These are phyloP conservation scores for Paragyromitra xinjiangensis DNA, from an alignment of 495 filamentous ascomycete genomes.

Conservation along the genomic window DNA sequence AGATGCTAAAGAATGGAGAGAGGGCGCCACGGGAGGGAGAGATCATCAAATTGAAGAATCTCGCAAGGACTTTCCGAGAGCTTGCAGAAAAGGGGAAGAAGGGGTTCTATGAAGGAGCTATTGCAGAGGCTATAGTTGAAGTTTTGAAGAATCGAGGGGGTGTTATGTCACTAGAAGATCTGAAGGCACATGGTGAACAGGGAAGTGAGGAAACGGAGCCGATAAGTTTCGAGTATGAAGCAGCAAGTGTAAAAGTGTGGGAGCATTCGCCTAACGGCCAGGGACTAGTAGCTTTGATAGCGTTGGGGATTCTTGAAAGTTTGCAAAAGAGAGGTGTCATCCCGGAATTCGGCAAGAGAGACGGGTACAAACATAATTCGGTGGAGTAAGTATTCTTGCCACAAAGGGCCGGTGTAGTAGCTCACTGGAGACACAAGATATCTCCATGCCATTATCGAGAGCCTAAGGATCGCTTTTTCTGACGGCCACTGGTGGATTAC, in stretches of 20 bases:
- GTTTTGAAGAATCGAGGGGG: constrained; percentile 80
- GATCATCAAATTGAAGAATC: constrained; percentile 81
- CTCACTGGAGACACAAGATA: constrained; percentile 58
- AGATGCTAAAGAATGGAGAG: constrained; percentile 72
- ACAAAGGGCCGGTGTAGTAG: background rate
- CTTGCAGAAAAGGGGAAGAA: constrained; percentile 82
- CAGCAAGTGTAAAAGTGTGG: constrained; percentile 69
- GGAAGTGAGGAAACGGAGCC: constrained; percentile 84
- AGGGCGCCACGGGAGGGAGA: constrained; percentile 83
- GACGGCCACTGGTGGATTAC: constrained; percentile 90
- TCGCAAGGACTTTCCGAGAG: constrained; percentile 82
- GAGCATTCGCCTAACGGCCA: constrained; percentile 98
- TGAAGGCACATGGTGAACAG: constrained; percentile 74
- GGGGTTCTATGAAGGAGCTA: constrained; percentile 89
- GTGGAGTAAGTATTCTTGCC: constrained; percentile 59
- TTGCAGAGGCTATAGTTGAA: constrained; percentile 81
- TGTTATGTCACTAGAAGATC: constrained; percentile 78
- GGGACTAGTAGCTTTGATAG: constrained; percentile 92
- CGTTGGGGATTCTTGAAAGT: constrained; percentile 86
- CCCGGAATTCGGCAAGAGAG: constrained; percentile 57
- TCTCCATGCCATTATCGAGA: constrained; percentile 89
- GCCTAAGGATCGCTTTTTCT: constrained; percentile 89
- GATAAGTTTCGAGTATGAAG: constrained; percentile 61
- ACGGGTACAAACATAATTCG: constrained; percentile 54
- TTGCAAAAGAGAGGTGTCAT: constrained; percentile 78